Evolutionary conservation across 176 grass and related monocot genomes (phyloP).

Genomic region (Metroxylon sagu): DNA sequence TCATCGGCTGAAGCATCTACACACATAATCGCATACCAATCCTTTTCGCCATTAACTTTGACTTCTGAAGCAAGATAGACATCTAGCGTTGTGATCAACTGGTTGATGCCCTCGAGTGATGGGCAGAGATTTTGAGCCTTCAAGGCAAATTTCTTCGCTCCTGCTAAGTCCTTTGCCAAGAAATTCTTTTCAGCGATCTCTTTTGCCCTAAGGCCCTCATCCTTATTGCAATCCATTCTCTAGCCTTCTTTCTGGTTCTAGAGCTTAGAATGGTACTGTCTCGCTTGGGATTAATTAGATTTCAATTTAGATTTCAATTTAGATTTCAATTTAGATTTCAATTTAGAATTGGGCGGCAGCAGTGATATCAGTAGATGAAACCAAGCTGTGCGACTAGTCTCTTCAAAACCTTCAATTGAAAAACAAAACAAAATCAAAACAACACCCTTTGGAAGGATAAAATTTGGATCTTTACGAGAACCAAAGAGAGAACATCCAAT

Average conservation of each 20-base stretch:
- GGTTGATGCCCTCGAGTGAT: constrained; percentile 39
- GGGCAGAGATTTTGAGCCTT: constrained; percentile 53
- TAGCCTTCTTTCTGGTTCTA: background rate
- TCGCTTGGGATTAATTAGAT: too few relatives aligned
- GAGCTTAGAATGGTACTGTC: too few relatives aligned
- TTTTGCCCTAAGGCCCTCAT: constrained; percentile 37
- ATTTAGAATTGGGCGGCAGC: too few relatives aligned
- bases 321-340: too few relatives aligned
- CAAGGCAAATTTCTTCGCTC: constrained; percentile 50
- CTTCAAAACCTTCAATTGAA: too few relatives aligned
- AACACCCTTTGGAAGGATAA: too few relatives aligned
- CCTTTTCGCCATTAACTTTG: constrained; percentile 33
- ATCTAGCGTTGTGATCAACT: constrained; percentile 55
- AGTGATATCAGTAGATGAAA: too few relatives aligned
- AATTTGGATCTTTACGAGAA: too few relatives aligned
- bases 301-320: too few relatives aligned
- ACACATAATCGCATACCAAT: constrained; percentile 54
- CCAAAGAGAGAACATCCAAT: too few relatives aligned
- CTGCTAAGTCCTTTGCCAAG: constrained; percentile 30
- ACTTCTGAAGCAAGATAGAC: constrained; percentile 36
- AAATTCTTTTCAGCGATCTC: constrained; percentile 61
- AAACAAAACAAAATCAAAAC: too few relatives aligned
- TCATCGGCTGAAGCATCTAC: constrained; percentile 30
- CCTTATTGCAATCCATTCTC: constrained; percentile 62
- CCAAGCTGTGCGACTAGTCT: too few relatives aligned